Percentiles rank a stretch among this genome's conserved stretches.
These are phyloP conservation scores for Clarireedia hainanense DNA, from an alignment of 2,329 filamentous ascomycete species.

Conservation along the genomic window DNA sequence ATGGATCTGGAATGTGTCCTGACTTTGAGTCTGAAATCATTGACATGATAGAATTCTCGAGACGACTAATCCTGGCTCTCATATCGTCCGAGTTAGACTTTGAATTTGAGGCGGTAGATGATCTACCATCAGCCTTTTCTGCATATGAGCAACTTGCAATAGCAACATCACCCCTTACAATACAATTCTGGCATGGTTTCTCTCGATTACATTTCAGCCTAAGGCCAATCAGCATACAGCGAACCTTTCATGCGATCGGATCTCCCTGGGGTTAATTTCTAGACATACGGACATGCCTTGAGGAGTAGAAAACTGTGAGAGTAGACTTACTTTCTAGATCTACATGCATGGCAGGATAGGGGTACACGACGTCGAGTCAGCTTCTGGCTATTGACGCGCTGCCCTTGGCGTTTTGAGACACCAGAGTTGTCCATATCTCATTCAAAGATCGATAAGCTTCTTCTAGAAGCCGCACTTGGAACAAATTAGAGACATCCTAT, in stretches of 20 bases:
- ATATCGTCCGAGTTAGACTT: slow-evolving; percentile 35
- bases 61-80: slow-evolving; percentile 44
- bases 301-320: too few relatives aligned
- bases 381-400: not conserved
- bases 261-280: too few relatives aligned
- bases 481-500: not conserved
- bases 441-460: not conserved
- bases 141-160: slow-evolving; percentile 40
- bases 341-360: slow-evolving; percentile 17
- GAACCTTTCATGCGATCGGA: not conserved
- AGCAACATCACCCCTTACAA: slow-evolving; percentile 38
- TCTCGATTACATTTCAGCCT: slow-evolving; percentile 44
- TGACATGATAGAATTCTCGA: slow-evolving; percentile 47
- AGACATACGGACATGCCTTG: too few relatives aligned
- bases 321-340: slow-evolving; percentile 16
- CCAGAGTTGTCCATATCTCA: slow-evolving; percentile 5
- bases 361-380: slow-evolving; percentile 11
- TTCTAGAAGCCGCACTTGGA: not conserved
- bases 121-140: slow-evolving; percentile 37
- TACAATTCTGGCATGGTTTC: slow-evolving; percentile 44
- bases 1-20: not conserved
- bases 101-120: slow-evolving; percentile 14
- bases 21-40: slow-evolving; percentile 34
- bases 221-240: not conserved
- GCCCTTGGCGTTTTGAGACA: slow-evolving; percentile 11